Percentiles rank a stretch among this genome's conserved stretches.
Evolutionary conservation across 495 filamentous ascomycete species (phyloP).

Genomic region (Sporormia fimetaria): DNA sequence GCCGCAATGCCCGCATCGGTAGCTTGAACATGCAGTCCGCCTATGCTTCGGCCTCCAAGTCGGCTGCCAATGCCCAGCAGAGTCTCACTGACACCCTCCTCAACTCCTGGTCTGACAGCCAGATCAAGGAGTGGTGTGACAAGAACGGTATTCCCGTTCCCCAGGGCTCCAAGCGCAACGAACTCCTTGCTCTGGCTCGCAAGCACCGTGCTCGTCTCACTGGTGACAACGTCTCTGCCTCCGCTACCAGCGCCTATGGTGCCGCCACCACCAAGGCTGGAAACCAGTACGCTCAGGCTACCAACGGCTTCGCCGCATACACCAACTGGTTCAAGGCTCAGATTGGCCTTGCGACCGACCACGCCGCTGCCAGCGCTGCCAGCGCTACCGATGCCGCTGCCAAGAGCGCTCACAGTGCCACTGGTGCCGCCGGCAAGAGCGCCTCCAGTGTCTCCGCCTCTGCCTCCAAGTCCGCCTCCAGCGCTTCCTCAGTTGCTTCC

Average conservation of each 20-base stretch:
- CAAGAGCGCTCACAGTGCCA: conserved; percentile 1
- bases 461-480: conserved; percentile 13
- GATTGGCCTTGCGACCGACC: conserved; percentile 38
- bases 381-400: conserved; percentile 5
- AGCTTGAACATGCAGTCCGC: conserved; percentile 49
- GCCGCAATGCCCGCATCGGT: conserved; percentile 77
- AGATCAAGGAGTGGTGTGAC: conserved; percentile 68
- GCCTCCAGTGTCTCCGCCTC: conserved; percentile 19
- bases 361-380: conserved; percentile 24
- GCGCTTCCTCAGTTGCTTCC: background rate
- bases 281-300: conserved; percentile 54
- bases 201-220: conserved; percentile 71
- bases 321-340: conserved; percentile 65
- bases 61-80: conserved; percentile 55
- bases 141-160: conserved; percentile 70
- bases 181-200: conserved; percentile 79
- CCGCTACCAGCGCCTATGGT: conserved; percentile 55
- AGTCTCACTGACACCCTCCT: conserved; percentile 72
- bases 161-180: conserved; percentile 81
- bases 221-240: conserved; percentile 50
- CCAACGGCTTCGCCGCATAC: conserved; percentile 41
- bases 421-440: conserved; percentile 1
- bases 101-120: conserved; percentile 75
- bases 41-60: conserved; percentile 48
- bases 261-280: conserved; percentile 75